These are phyloP conservation scores for Platismatia glauca DNA, from an alignment of 495 filamentous ascomycete species.

Conservation along the genomic window DNA sequence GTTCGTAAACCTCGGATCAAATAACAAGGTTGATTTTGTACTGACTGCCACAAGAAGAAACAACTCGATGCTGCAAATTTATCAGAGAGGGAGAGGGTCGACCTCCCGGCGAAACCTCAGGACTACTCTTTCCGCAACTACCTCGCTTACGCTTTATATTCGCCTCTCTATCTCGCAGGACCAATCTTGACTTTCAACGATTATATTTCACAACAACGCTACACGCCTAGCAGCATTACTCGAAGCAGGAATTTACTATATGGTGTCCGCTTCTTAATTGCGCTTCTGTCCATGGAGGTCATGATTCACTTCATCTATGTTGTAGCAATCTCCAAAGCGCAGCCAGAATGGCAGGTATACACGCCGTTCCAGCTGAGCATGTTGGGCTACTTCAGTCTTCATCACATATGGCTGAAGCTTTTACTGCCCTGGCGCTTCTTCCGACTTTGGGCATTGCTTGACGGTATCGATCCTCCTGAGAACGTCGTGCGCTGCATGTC, in stretches of 20 bases:
- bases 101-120: conserved; percentile 55
- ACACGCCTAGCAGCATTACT: conserved; percentile 59
- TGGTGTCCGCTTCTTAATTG: conserved; percentile 70
- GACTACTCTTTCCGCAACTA: conserved; percentile 80
- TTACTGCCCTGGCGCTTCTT: conserved; percentile 96
- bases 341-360: conserved; percentile 72
- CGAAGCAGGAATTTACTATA: conserved; percentile 62
- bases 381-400: conserved; percentile 92
- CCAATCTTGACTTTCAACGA: conserved; percentile 98
- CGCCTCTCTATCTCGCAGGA: conserved; percentile 84
- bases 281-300: conserved; percentile 84
- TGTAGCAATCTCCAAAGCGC: conserved; percentile 79
- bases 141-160: conserved; percentile 79
- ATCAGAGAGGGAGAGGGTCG: conserved; percentile 78
- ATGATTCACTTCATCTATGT: conserved; percentile 90
- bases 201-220: conserved; percentile 79
- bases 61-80: conserved; percentile 78
- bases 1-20: conserved; percentile 41
- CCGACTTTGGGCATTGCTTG: conserved; percentile 83
- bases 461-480: conserved; percentile 90
- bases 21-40: not conserved
- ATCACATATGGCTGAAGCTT: conserved; percentile 97
- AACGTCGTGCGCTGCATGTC: conserved; percentile 98
- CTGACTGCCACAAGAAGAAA: conserved; percentile 90
- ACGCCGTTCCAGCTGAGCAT: conserved; percentile 82